Conservation (phyloP, 2,329 filamentous ascomycete species). For the Pyricularia pennisetigena region DNA sequence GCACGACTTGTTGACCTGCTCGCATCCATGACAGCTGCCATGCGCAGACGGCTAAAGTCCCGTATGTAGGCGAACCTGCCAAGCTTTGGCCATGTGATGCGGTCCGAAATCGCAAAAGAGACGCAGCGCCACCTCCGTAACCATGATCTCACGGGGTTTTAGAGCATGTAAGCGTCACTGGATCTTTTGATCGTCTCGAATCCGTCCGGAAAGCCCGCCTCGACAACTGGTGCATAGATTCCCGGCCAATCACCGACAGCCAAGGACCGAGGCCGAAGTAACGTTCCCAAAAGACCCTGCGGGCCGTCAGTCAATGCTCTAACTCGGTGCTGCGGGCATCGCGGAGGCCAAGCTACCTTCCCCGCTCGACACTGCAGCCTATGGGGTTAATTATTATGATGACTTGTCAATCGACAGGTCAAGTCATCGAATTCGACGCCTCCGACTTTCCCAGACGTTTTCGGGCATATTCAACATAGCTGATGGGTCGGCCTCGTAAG, state of each 20-base stretch:
- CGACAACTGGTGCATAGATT: neutral
- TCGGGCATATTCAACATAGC: conserved; percentile 50
- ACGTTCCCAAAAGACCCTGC: neutral
- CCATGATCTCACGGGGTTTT: neutral
- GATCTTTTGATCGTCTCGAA: neutral
- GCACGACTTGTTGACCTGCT: neutral
- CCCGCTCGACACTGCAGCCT: neutral
- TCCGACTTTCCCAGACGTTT: neutral
- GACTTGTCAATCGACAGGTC: neutral
- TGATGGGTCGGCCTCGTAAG: conserved; percentile 59
- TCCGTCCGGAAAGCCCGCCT: neutral
- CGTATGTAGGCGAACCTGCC: neutral
- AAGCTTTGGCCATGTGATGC: neutral
- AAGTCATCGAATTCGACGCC: neutral
- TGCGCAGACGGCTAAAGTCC: neutral
- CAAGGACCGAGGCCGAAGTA: neutral
- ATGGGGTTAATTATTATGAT: neutral
- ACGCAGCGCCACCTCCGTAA: neutral
- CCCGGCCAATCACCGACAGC: neutral
- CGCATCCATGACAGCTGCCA: neutral
- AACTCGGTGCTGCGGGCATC: neutral
- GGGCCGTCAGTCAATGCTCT: neutral
- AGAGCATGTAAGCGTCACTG: neutral
- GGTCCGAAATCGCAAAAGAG: neutral
- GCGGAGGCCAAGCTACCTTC: neutral